These are phyloP conservation scores for Phytopythium cucurbitacearum DNA, from an alignment of 352 stramenopile genomes.

Conservation along the genomic window DNA sequence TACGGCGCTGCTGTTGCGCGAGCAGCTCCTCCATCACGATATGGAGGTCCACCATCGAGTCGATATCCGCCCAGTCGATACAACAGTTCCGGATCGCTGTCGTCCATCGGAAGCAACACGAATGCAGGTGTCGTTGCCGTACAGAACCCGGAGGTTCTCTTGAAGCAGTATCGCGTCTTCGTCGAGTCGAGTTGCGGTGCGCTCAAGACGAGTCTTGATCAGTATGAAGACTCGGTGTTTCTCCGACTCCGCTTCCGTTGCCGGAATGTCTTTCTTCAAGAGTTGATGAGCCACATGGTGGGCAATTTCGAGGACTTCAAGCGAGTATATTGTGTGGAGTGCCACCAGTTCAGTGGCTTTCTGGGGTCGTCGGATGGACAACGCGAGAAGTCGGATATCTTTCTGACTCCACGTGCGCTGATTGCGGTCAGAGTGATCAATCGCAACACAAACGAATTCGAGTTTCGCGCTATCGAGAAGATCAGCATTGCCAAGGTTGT, in stretches of 20 bases:
- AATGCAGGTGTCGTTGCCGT: constrained; percentile 27
- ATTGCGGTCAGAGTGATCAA: constrained; percentile 64
- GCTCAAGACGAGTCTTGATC: constrained; percentile 49
- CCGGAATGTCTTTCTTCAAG: constrained; percentile 75
- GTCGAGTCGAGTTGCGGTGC: constrained; percentile 52
- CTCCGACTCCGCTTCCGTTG: constrained; percentile 72
- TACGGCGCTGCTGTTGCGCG: constrained; percentile 30
- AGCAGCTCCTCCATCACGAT: constrained; percentile 11
- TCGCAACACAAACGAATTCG: constrained; percentile 69
- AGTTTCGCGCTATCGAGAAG: constrained; percentile 58
- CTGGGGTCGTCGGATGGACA: constrained; percentile 64
- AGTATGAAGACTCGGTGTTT: constrained; percentile 63
- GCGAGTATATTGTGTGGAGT: constrained; percentile 62
- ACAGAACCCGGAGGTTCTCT: constrained; percentile 68
- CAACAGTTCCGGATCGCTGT: constrained; percentile 33
- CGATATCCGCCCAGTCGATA: constrained; percentile 18
- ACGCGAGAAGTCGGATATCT: constrained; percentile 70
- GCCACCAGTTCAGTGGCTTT: constrained; percentile 70
- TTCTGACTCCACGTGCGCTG: constrained; percentile 59
- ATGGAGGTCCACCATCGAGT: constrained; percentile 15
- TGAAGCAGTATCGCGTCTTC: constrained; percentile 75
- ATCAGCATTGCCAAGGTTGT: constrained; percentile 37
- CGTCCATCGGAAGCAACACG: constrained; percentile 27
- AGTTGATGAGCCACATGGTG: constrained; percentile 76
- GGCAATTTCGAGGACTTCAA: constrained; percentile 80